A percentile compares a stretch with the other conserved stretches of the same genome.
Conservation (phyloP, 495 filamentous ascomycete genomes). For the Cercophora newfieldiana region DNA sequence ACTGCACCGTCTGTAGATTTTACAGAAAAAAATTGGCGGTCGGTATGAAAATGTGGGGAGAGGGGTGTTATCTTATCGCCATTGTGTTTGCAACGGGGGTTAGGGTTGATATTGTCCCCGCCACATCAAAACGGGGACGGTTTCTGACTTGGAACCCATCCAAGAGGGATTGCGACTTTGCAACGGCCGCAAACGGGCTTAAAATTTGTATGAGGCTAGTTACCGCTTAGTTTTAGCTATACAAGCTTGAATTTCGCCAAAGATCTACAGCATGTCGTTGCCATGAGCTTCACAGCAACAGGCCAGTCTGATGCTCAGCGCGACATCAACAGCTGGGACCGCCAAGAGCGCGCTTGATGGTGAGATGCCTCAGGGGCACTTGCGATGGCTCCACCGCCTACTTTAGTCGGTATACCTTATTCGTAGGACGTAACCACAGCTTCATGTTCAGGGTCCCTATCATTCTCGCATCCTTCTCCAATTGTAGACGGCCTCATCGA, state of each 20-base stretch:
- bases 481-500: too few relatives aligned
- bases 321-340: background rate
- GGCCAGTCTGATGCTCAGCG: background rate
- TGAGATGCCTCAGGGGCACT: background rate
- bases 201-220: background rate
- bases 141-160: background rate
- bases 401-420: background rate
- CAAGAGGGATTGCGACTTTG: background rate
- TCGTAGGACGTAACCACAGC: background rate
- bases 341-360: background rate
- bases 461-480: too few relatives aligned
- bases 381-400: background rate
- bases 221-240: background rate
- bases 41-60: conserved; percentile 21
- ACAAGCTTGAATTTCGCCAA: background rate
- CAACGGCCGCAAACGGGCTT: background rate
- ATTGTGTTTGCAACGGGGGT: background rate
- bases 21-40: conserved; percentile 23
- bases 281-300: background rate
- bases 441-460: background rate
- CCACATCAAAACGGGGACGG: background rate
- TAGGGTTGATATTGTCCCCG: conserved; percentile 7
- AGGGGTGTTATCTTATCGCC: conserved; percentile 21
- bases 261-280: background rate
- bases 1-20: conserved; percentile 1